These are phyloP conservation scores for Pyrenopolyporus hunteri DNA, from an alignment of 495 filamentous ascomycete genomes.

Conservation along the genomic window DNA sequence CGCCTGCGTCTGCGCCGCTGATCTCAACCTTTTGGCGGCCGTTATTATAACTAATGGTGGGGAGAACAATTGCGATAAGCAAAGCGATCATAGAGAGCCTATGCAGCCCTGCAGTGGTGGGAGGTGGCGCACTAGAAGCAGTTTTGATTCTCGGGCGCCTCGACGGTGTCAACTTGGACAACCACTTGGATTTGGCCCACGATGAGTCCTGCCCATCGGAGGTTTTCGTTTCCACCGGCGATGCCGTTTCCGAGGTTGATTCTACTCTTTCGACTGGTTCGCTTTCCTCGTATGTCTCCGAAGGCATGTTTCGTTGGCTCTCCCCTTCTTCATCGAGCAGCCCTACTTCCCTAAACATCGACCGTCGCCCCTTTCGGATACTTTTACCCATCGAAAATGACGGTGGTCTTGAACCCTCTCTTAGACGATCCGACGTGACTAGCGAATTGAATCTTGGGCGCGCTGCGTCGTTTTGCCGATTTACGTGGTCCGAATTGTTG, in stretches of 20 bases:
- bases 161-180: constrained; percentile 43
- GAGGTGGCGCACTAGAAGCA: constrained; percentile 49
- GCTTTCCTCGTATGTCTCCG: constrained; percentile 24
- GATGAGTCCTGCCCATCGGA: constrained; percentile 10
- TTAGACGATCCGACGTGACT: constrained; percentile 52
- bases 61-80: constrained; percentile 59
- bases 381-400: constrained; percentile 44
- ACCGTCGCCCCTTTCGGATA: constrained; percentile 48
- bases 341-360: constrained; percentile 55
- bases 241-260: constrained; percentile 25
- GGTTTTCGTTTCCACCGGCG: constrained; percentile 19
- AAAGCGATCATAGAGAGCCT: constrained; percentile 57
- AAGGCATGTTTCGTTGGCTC: constrained; percentile 1
- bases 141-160: constrained; percentile 51
- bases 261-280: constrained; percentile 37
- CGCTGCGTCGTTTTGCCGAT: constrained; percentile 13
- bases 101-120: constrained; percentile 45
- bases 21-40: constrained; percentile 43
- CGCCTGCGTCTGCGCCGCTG: constrained; percentile 54
- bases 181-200: constrained; percentile 42
- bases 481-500: constrained; percentile 21
- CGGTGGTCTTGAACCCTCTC: constrained; percentile 47
- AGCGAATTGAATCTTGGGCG: constrained; percentile 55
- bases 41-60: constrained; percentile 51
- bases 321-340: constrained; percentile 45